Conservation (phyloP, 441 rosid species). For the Brassica hybrid region DNA sequence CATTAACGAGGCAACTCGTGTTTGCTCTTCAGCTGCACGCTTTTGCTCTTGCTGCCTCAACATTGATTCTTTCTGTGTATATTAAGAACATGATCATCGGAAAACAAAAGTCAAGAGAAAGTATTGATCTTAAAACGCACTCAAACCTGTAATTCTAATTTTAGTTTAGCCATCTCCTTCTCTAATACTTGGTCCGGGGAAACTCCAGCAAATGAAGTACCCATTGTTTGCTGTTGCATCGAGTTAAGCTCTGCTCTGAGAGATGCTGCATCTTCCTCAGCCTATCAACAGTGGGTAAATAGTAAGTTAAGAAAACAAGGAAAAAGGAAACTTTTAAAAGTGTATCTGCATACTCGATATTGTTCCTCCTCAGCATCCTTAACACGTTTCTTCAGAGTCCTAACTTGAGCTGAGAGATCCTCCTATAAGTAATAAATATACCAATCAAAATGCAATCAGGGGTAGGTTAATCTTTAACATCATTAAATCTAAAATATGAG, state of each 20-base stretch:
- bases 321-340: slow-evolving; percentile 27
- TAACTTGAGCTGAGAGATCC: slow-evolving; percentile 94
- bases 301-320: not conserved
- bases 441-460: slow-evolving; percentile 24
- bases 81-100: slow-evolving; percentile 42
- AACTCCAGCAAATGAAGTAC: slow-evolving; percentile 49
- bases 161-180: slow-evolving; percentile 64
- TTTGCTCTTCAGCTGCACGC: slow-evolving; percentile 65
- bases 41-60: slow-evolving; percentile 75
- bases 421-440: slow-evolving; percentile 54
- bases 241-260: slow-evolving; percentile 79
- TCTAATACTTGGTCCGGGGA: slow-evolving; percentile 62
- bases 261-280: slow-evolving; percentile 96
- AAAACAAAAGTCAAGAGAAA: slow-evolving; percentile 13
- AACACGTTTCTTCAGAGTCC: slow-evolving; percentile 79
- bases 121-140: slow-evolving; percentile 17
- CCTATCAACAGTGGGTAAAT: slow-evolving; percentile 53
- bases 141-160: slow-evolving; percentile 77
- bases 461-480: not conserved
- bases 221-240: slow-evolving; percentile 70
- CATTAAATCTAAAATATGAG: slow-evolving; percentile 17
- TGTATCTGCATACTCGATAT: slow-evolving; percentile 60
- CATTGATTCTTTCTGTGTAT: slow-evolving; percentile 66
- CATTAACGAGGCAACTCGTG: slow-evolving; percentile 59
- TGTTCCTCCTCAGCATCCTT: slow-evolving; percentile 98